Evolutionary conservation across 108 stramenopile genomes (phyloP), one percentile per base, ranked within the genome.

Genomic region (Aurantiochytrium sp.): DNA sequence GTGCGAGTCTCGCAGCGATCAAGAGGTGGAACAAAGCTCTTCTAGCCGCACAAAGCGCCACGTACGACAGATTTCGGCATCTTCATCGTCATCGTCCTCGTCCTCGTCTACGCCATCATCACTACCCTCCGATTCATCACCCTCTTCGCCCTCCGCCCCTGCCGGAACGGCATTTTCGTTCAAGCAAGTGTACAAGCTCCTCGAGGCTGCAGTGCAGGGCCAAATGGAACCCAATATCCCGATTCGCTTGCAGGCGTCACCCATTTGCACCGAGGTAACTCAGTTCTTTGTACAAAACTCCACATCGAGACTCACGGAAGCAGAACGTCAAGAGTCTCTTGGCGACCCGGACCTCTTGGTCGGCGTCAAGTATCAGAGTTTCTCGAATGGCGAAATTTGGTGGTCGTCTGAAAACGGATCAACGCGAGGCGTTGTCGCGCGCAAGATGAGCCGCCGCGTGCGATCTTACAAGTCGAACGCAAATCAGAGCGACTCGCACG

Each of bases 331-430:
- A 47, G 51, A 83, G 51, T 23, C 12, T 12, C 51, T 83, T 8
- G 76, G 76, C 76, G 45, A 12, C 4, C 76, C 76, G n/a, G 76
- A 83, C 0, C 51, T 53, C 5, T 28, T 83, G 58, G 58, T 88
- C 6, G 58, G 58, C 60, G 87, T 88, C 58, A 59, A 59, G 58
- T 88, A 45, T 43, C 87, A 88, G 45, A 45, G 44, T 2, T 29
- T 60, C 5, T 19, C 43, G 44, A 88, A 88, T 44, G 87, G 87
- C 60, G 87, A 88, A 59, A 19, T 35, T 35, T 88, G 87, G 87
- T 88, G 87, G 87, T 59, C 58, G 0, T 5, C 58, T 16, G 8
- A 42, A 12, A 28, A 6, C 10, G 12, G 60, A 21, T 29, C 19
- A 6, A 29, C 28, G 58, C 5, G 10, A 5, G 87, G 87, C 60